Percentiles rank a stretch among this genome's conserved stretches.
These are phyloP conservation scores for Verticillium isaacii DNA, from an alignment of 2,329 filamentous ascomycete species.

Conservation along the genomic window DNA sequence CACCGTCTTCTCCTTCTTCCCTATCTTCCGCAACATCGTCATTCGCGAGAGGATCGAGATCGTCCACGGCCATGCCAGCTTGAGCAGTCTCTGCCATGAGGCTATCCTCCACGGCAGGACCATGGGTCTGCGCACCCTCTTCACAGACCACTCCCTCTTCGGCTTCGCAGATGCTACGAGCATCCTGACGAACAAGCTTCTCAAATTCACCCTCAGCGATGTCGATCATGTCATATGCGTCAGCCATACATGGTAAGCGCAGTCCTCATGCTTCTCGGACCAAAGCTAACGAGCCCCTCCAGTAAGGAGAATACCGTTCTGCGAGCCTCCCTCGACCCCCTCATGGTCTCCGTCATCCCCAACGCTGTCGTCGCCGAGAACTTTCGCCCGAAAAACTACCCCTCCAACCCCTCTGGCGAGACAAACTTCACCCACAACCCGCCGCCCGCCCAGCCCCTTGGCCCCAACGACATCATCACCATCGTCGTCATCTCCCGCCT, in stretches of 20 bases:
- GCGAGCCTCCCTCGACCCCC: constrained; percentile 85
- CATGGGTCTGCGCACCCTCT: constrained; percentile 93
- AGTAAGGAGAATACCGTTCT: constrained; percentile 98
- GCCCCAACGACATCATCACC: constrained; percentile 82
- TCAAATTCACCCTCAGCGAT: constrained; percentile 94
- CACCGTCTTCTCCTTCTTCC: constrained; percentile 97
- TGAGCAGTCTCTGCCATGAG: constrained; percentile 91
- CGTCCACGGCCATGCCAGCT: constrained; percentile 91
- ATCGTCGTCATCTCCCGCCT: constrained; percentile 96
- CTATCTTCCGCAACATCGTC: constrained; percentile 93
- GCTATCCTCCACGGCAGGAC: constrained; percentile 91
- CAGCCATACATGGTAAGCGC: constrained; percentile 86
- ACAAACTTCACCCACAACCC: constrained; percentile 35
- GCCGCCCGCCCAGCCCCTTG: constrained; percentile 62
- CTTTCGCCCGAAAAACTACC: constrained; percentile 63
- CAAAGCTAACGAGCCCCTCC: constrained; percentile 12
- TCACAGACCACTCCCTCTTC: constrained; percentile 96
- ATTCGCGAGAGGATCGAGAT: constrained; percentile 94
- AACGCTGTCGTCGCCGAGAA: constrained; percentile 97
- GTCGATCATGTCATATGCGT: constrained; percentile 98
- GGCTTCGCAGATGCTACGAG: constrained; percentile 95
- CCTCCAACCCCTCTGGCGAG: constrained; percentile 25
- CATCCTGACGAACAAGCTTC: constrained; percentile 92
- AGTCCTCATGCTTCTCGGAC: neutral
- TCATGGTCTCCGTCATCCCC: constrained; percentile 97